These are phyloP conservation scores for Geotrichum carabidarum DNA, from an alignment of 1,139 yeast species.

Conservation along the genomic window DNA sequence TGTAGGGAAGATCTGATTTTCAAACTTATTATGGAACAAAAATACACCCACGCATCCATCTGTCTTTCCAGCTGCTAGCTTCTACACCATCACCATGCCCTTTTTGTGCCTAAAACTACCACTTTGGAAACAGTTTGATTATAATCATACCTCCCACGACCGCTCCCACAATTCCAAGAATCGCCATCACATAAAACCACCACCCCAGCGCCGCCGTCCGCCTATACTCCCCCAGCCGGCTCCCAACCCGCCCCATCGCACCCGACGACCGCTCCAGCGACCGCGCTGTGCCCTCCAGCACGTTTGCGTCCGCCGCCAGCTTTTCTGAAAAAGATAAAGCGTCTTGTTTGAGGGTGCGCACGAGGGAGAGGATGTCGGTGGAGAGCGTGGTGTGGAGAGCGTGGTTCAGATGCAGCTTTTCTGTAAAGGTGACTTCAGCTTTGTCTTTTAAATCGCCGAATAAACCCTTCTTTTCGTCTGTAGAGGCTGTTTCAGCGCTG, in stretches of 20 bases:
- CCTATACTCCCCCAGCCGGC: constrained; percentile 34
- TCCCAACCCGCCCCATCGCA: constrained; percentile 37
- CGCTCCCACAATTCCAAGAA: constrained; percentile 35
- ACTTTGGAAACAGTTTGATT: constrained; percentile 39
- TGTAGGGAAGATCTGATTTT: too few species aligned
- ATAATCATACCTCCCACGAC: constrained; percentile 36
- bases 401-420: constrained; percentile 33
- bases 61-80: too few species aligned
- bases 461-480: not conserved
- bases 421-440: constrained; percentile 22
- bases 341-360: constrained; percentile 47
- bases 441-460: not conserved
- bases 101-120: constrained; percentile 26
- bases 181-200: constrained; percentile 39
- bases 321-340: constrained; percentile 43
- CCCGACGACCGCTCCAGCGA: constrained; percentile 37
- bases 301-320: constrained; percentile 35
- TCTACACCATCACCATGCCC: too few species aligned
- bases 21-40: too few species aligned
- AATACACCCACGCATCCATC: too few species aligned
- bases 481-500: not conserved
- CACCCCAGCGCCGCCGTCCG: constrained; percentile 38
- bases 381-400: constrained; percentile 42
- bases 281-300: constrained; percentile 34
- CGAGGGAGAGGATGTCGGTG: constrained; percentile 47